phyloP scores from a whole-genome alignment of 2,329 filamentous ascomycete species.

The Allantophomopsis cytisporea region DNA sequence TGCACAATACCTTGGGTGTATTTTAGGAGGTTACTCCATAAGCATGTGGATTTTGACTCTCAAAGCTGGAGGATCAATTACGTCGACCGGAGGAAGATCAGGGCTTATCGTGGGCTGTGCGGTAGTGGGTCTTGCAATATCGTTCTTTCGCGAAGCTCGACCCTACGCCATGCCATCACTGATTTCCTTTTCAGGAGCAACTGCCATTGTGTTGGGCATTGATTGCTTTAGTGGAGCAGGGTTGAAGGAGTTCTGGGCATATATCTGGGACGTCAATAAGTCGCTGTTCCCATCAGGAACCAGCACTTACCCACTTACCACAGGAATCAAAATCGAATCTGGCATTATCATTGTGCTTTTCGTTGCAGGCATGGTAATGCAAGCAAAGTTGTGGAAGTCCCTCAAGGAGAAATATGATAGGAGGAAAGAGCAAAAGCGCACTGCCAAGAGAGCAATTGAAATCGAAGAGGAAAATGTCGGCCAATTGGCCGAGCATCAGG shows the following conservation, averaged over 20 bases:
- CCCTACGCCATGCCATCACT: slow-evolving; percentile 64
- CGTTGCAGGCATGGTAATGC: slow-evolving; percentile 65
- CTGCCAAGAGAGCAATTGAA: slow-evolving; percentile 38
- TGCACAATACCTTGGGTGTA: slow-evolving; percentile 61
- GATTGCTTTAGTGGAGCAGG: slow-evolving; percentile 87
- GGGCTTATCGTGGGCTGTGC: slow-evolving; percentile 68
- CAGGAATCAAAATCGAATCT: slow-evolving; percentile 74
- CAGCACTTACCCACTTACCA: slow-evolving; percentile 71
- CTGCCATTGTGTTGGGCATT: slow-evolving; percentile 66
- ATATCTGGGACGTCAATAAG: slow-evolving; percentile 74
- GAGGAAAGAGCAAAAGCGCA: slow-evolving; percentile 33
- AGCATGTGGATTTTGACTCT: slow-evolving; percentile 69
- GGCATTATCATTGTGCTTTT: slow-evolving; percentile 65
- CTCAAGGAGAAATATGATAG: slow-evolving; percentile 48
- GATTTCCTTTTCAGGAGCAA: slow-evolving; percentile 73
- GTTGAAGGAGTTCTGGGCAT: slow-evolving; percentile 91
- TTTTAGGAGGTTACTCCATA: slow-evolving; percentile 19
- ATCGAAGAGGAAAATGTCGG: slow-evolving; percentile 59
- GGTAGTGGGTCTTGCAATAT: slow-evolving; percentile 54
- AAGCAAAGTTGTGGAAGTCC: slow-evolving; percentile 75
- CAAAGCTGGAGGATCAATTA: slow-evolving; percentile 61
- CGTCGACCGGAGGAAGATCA: slow-evolving; percentile 44
- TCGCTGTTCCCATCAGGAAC: slow-evolving; percentile 67
- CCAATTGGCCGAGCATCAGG: slow-evolving; percentile 48
- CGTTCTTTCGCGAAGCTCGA: slow-evolving; percentile 66